Evolutionary conservation across 495 filamentous ascomycete species (phyloP).

Genomic region (Lindgomyces ingoldianus): DNA sequence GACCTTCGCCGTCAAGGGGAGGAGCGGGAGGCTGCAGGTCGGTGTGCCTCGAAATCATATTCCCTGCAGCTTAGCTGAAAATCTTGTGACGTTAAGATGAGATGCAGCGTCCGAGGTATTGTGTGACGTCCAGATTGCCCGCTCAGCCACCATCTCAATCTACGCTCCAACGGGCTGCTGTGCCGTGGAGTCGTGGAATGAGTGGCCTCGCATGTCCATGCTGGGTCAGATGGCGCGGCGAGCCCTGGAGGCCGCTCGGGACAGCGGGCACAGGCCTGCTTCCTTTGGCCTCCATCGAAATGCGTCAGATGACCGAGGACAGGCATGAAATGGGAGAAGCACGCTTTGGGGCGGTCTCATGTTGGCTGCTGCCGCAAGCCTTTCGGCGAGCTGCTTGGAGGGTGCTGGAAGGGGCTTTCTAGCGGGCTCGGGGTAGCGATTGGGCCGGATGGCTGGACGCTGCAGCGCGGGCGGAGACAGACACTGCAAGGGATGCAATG

Average conservation of each 20-base stretch:
- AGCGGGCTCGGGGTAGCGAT: constrained; percentile 15
- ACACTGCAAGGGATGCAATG: constrained; percentile 32
- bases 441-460: constrained; percentile 15
- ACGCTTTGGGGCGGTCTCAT: constrained; percentile 25
- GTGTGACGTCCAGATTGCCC: constrained; percentile 21
- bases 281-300: constrained; percentile 1
- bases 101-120: constrained; percentile 6
- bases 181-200: constrained; percentile 20
- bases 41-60: constrained; percentile 14
- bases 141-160: constrained; percentile 36
- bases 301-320: constrained; percentile 33
- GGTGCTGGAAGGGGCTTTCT: constrained; percentile 12
- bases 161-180: constrained; percentile 32
- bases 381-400: constrained; percentile 18
- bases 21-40: constrained; percentile 36
- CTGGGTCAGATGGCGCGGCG: background rate
- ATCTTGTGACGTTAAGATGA: constrained; percentile 30
- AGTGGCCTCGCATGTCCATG: constrained; percentile 4
- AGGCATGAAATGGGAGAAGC: constrained; percentile 10
- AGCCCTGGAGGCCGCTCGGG: background rate
- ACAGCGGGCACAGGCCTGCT: constrained; percentile 8
- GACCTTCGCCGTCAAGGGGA: constrained; percentile 21
- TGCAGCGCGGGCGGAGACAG: constrained; percentile 2
- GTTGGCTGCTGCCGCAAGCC: constrained; percentile 29
- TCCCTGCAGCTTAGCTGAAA: constrained; percentile 32